Evolutionary conservation across 768 basidiomycete species (phyloP), one percentile per base, ranked within the genome.

Genomic region (Pleurotus eryngii): DNA sequence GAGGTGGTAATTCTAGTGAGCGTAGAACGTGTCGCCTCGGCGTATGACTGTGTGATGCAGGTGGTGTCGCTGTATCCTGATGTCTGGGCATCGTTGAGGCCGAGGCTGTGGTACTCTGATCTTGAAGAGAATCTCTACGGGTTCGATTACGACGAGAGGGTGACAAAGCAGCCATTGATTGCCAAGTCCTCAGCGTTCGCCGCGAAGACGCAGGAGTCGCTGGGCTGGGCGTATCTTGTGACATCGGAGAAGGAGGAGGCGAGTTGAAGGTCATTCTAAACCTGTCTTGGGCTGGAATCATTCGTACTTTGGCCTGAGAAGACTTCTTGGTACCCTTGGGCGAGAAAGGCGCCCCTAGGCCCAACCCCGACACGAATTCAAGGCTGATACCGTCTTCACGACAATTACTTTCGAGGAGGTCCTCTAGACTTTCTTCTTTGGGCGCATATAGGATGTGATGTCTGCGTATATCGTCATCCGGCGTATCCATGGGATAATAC

Each of bases 401-500:
- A 37, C 39, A 20, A 11, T 40, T 38, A 9, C 17, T 18, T 22
- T n/a, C 51, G 14, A 39, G 37, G 4, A 54, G n/a, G 17, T 24
- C 22, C n/a, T 42, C 24, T 5, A 17, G 4, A 40, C 18, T 38
- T 17, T 54, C 51, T 20, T 22, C 39, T 22, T 39, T 17, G 22
- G 35, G 38, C 15, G 15, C 39, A 42, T 54, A 30, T 9, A 42
- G 20, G 24, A 39, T 12, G n/a, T 39, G 39, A n/a, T n/a, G 17
- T 11, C 38, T 39, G 11, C n/a, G 39, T 22, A 26, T 18, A 14
- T 18, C n/a, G 35, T 54, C 37, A 17, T 39, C 37, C 6, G 17
- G 17, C 15, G 22, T 15, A 24, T 48, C 14, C 7, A 26, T 48
- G 61, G 1, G 67, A 43, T 26, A 56, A 53, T 27, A 60, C 46